A percentile compares a stretch with the other conserved stretches of the same genome.
Evolutionary conservation across 257 asterid species (phyloP).

Genomic region (Ligustrum vulgare): DNA sequence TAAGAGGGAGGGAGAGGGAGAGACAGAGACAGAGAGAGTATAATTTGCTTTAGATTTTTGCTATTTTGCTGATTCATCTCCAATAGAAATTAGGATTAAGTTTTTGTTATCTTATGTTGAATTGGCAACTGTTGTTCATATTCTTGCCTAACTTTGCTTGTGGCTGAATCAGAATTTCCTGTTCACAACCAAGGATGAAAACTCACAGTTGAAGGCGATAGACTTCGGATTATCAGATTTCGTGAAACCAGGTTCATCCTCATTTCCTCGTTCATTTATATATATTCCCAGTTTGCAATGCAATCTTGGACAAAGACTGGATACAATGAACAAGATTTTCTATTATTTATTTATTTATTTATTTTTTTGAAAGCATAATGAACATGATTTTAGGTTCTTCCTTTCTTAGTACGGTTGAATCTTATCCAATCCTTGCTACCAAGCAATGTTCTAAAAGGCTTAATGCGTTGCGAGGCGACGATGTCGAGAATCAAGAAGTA

Average conservation of each 20-base stretch:
- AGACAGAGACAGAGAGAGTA: too few species aligned
- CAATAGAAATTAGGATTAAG: background rate
- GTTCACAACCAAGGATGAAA: conserved; percentile 28
- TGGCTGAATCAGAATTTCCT: conserved; percentile 37
- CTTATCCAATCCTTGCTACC: background rate
- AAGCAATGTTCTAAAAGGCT: too few species aligned
- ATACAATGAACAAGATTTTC: background rate
- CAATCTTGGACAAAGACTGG: background rate
- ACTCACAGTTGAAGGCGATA: conserved; percentile 30
- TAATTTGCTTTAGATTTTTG: background rate
- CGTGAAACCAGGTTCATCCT: conserved; percentile 32
- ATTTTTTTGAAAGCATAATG: background rate
- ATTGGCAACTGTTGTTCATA: background rate
- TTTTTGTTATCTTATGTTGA: background rate
- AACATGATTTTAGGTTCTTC: background rate
- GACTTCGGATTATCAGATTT: conserved; percentile 34
- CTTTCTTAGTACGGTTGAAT: background rate
- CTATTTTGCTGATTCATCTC: background rate
- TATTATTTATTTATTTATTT: too few species aligned
- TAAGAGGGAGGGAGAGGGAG: too few species aligned
- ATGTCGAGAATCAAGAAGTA: too few species aligned
- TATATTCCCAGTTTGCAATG: background rate
- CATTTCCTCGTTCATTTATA: conserved; percentile 1
- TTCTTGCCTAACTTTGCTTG: conserved; percentile 30
- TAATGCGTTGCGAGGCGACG: too few species aligned